Evolutionary conservation across 306 rosid genomes (phyloP), one percentile per base, ranked within the genome.

Genomic region (Myrica gale): DNA sequence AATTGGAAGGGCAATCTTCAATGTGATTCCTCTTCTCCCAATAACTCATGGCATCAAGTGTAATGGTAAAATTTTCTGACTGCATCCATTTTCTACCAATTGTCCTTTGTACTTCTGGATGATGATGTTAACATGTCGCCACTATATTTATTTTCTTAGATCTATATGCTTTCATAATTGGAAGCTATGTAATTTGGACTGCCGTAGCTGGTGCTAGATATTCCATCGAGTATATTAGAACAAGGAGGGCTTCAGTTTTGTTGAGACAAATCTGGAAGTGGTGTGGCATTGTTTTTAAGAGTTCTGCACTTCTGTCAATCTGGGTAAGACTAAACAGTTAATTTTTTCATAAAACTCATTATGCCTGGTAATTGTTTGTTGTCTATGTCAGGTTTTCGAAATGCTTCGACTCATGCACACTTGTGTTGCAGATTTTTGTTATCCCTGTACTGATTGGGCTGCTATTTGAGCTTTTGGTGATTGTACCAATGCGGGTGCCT

Each of bases 381-480:
- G 61, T 66, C 52, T 17, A 44, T 63, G 13, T 60, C 44, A 2
- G 10, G 52, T 62, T 37, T 16, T 17, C 56, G n/a, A 10, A 44
- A 75, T 80, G 78, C 21, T 73, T 63, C 46, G 71, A 9, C 7
- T 56, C 69, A 69, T 78, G 83, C 53, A 4, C 32, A 19, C 39
- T 68, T 54, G 3, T 76, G 41, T 74, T 78, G 42, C 89, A 96
- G 99, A 88, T 96, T 80, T 90, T 96, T 81, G 92, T 96, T 63
- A 96, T 96, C 80, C 99, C 99, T 0, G 96, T 96, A 73, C 82
- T 96, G 56, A 96, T 96, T 57, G 99, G 99, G 69, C 86, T 96
- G 66, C 97, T 96, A 50, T 96, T 96, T 89, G 99, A 96, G 90
- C 99, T 96, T 89, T 72, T 96, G 90, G 99, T 96, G 73, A 92